Percentiles rank a stretch among this genome's conserved stretches.
Conservation (phyloP, 768 basidiomycete genomes). For the Phlebiopsis gigantea region DNA sequence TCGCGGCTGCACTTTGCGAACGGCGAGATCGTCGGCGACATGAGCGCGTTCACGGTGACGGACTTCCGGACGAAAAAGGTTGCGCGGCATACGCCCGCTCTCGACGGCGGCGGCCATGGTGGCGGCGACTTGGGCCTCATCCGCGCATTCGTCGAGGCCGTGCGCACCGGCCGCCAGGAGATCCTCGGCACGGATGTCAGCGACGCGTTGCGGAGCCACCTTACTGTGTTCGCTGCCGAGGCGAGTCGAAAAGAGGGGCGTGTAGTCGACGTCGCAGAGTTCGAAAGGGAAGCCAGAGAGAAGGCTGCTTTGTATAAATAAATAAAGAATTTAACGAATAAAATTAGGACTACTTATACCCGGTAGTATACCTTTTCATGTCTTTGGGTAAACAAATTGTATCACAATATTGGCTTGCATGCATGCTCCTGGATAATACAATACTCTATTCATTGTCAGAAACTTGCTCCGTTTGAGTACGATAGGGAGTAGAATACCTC, state of each 20-base stretch:
- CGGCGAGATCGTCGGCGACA: conserved; percentile 87
- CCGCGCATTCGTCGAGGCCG: conserved; percentile 71
- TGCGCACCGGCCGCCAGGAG: conserved; percentile 56
- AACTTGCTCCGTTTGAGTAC: no score
- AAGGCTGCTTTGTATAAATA: conserved; percentile 19
- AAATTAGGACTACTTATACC: no score
- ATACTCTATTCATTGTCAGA: no score
- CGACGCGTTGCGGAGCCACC: conserved; percentile 71
- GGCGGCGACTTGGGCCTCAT: conserved; percentile 80
- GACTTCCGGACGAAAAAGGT: conserved; percentile 60
- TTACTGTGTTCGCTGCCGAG: conserved; percentile 88
- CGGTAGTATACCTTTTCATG: no score
- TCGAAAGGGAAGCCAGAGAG: conserved; percentile 41
- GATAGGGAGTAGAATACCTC: no score
- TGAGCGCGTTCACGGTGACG: conserved; percentile 67
- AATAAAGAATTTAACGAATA: no score
- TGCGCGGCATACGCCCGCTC: conserved; percentile 40
- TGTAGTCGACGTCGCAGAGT: conserved; percentile 65
- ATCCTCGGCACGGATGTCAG: conserved; percentile 59
- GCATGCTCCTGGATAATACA: no score
- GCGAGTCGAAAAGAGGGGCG: conserved; percentile 61
- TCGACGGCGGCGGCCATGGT: conserved; percentile 72
- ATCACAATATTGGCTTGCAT: no score
- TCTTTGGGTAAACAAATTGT: no score
- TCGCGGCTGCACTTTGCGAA: conserved; percentile 81